Base-by-base conservation (phyloP, 441 rosid genomes). In the Adansonia gregorii region DNA sequence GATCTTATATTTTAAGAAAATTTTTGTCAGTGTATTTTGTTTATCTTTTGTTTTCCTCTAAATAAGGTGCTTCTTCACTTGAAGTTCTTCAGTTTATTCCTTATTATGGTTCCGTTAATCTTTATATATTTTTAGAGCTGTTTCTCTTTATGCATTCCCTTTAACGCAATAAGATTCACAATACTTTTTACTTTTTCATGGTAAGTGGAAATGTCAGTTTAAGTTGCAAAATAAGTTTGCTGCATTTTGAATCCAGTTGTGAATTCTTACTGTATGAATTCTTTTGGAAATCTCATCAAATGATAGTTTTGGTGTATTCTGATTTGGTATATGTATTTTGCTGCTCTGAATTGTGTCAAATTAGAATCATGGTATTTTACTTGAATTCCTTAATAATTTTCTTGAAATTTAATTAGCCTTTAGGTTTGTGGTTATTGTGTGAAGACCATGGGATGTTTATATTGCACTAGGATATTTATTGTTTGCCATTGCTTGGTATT, bases 21-120 rank as follows among this genome's bases (percentile, higher is more conserved):
- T 0, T 72, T 72, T 52, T 56, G 7, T 73, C 52, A 9, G 7
- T 9, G 49, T 72, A 10, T 72, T 14, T 73, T 73, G 43, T 35
- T 54, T 20, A 0, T 41, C 51, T 66, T 65, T 35, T 66, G 12
- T 31, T 66, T 66, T 41, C 8, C 41, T 2, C 14, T n/a, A n/a
- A 41, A n/a, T 6, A 65, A 15, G 11, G 49, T 65, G 22, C 49
- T 68, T 46, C 72, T 67, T 46, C 52, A 46, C 19, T 11, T 48
- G 41, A 22, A 12, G 24, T 43, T 22, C 14, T 22, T 68, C 17
- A 4, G 58, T 22, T 48, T 68, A 46, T 22, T 20, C 35, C 41
- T 5, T 22, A 3, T 24, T 45, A 45, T 48, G 41, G 35, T 67
- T 67, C 31, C 8, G 45, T 43, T 43, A 19, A 43, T 67, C 35